Evolutionary conservation across 768 basidiomycete species (phyloP), one percentile per base, ranked within the genome.

Genomic region (Suillus decipiens): DNA sequence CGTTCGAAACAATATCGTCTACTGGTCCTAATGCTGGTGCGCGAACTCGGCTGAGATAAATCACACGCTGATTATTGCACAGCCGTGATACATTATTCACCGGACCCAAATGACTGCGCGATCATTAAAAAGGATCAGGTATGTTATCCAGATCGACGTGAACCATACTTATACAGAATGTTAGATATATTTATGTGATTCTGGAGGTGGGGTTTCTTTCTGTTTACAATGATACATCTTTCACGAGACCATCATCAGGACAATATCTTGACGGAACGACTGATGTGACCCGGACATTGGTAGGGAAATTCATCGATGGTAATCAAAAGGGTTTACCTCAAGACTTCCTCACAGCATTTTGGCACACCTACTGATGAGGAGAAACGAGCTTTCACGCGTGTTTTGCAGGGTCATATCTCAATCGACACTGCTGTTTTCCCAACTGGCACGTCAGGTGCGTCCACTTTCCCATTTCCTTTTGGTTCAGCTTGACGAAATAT

Each of bases 241-340:
- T 4, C 1, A 8, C 48, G 51, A 12, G 66, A 47, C 51, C 43
- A 54, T 1, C 1, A 1, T 19, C 64, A 90, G 89, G 84, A 2
- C 95, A 97, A 76, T 96, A 89, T 77, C 73, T 86, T 39, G 96
- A 99, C 68, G 96, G 96, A 11, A 99, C 96, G 0, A 99, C 97
- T 1, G 96, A 99, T 71, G 91, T 92, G 17, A 96, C 95, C 1
- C 81, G 96, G 48, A 97, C 94, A 64, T 89, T 87, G 88, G 92
- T 90, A 70, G 68, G 84, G 59, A 41, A 31, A 24, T 59, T 6
- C 57, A 15, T 34, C 37, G 14, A 28, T 34, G 36, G 8, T 31
- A 24, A 42, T 28, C 58, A 36, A 59, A 39, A 31, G 60, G 15
- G 12, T 3, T 8, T 9, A 57, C 59, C 34, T 31, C 41, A 24